phyloP scores from a whole-genome alignment of 2,329 filamentous ascomycete genomes.

The Cladophialophora immunda region DNA sequence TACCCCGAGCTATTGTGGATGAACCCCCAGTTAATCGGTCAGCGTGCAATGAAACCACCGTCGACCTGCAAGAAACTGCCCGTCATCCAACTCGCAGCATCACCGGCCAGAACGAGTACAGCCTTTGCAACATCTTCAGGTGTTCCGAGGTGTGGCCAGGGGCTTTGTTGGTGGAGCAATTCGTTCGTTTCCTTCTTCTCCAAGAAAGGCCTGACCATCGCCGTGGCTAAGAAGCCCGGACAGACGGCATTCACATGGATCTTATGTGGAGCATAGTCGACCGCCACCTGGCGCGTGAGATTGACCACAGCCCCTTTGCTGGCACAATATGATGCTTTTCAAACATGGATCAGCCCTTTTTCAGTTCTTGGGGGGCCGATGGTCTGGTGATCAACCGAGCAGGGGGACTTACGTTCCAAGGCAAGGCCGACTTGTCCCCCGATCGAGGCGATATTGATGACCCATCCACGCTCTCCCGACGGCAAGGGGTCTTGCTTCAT shows the following conservation, averaged over 20 bases:
- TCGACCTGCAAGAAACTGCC: conserved; percentile 55
- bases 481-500: conserved; percentile 27
- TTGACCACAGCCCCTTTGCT: conserved; percentile 57
- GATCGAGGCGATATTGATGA: conserved; percentile 50
- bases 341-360: neutral
- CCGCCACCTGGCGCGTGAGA: conserved; percentile 54
- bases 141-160: conserved; percentile 10
- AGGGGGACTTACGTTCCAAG: neutral
- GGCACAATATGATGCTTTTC: conserved; percentile 50
- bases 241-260: conserved; percentile 54
- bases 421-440: conserved; percentile 8
- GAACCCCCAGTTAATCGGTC: neutral
- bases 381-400: neutral
- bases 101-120: conserved; percentile 13
- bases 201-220: conserved; percentile 20
- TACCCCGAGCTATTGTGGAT: neutral
- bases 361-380: neutral
- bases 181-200: neutral
- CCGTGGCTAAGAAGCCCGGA: conserved; percentile 51
- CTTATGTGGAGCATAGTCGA: conserved; percentile 51
- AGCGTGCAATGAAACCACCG: conserved; percentile 50
- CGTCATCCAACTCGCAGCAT: conserved; percentile 56
- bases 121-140: conserved; percentile 19
- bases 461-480: conserved; percentile 47
- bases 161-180: conserved; percentile 31